These are phyloP conservation scores for Aspergillus intermedius DNA, from an alignment of 2,329 filamentous ascomycete species.

Conservation along the genomic window DNA sequence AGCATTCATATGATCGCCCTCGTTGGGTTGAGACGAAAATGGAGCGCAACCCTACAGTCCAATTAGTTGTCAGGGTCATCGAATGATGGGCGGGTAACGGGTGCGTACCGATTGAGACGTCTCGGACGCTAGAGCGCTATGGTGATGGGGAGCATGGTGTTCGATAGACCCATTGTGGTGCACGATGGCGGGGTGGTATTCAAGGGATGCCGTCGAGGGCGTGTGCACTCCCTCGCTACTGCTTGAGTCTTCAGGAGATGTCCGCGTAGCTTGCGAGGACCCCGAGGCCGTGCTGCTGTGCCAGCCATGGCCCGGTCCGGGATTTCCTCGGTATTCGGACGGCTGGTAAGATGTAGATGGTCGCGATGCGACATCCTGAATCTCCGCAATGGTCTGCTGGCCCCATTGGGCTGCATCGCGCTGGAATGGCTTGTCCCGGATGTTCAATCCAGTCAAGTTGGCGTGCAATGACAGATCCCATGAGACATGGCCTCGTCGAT, in stretches of 20 bases:
- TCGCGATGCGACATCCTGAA: constrained; percentile 32
- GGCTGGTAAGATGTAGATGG: constrained; percentile 31
- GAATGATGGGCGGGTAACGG: constrained; percentile 16
- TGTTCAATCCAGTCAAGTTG: constrained; percentile 39
- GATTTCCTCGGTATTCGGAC: constrained; percentile 21
- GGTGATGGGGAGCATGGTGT: constrained; percentile 21
- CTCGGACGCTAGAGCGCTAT: constrained; percentile 29
- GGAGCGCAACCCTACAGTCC: constrained; percentile 29
- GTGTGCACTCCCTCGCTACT: constrained; percentile 45
- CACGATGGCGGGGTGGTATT: constrained; percentile 45
- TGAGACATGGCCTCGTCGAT: constrained; percentile 42
- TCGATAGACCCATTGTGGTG: constrained; percentile 44
- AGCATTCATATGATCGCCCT: constrained; percentile 22
- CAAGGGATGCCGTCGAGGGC: constrained; percentile 41
- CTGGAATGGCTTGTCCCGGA: constrained; percentile 30
- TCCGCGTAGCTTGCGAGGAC: constrained; percentile 30
- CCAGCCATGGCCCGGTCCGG: constrained; percentile 23
- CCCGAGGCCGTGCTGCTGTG: constrained; percentile 20
- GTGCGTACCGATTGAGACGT: constrained; percentile 36
- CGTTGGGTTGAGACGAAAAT: constrained; percentile 19
- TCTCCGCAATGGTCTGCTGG: constrained; percentile 38
- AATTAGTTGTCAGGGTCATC: constrained; percentile 22
- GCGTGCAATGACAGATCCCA: constrained; percentile 43
- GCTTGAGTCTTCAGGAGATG: constrained; percentile 44
- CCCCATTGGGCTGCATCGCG: constrained; percentile 38